Base-by-base conservation (phyloP, 2,329 filamentous ascomycete species). In the Cladobotryum mycophilum region DNA sequence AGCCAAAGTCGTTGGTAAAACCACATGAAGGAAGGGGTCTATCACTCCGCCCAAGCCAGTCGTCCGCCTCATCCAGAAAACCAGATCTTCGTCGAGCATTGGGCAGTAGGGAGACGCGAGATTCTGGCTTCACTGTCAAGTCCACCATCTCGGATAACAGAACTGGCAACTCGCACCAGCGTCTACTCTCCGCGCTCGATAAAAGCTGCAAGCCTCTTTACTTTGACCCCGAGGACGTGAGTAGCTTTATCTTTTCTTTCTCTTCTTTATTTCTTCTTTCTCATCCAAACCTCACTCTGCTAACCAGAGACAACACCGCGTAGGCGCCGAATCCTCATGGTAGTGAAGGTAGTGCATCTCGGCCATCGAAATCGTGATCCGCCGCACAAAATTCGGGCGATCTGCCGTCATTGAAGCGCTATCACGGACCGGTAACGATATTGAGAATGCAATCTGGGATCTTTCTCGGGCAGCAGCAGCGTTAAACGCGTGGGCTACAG, bases 71-170 rank as follows among this genome's bases (percentile, higher is more conserved):
- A 12, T 42, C 41, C 3, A n/a, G 18, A 14, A n/a, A 14, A 8
- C 41, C 41, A 5, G 41, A 42, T 42, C 41, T 42, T 42, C 18
- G 41, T 14, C 20, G 17, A 12, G 41, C 11, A 15, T 17, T 42
- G 17, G 41, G 18, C 25, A 15, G 18, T 15, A 42, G 25, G 12
- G n/a, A 25, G 41, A 42, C 6, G 18, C 41, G 20, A 25, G 12
- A 22, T 12, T 42, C 41, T 3, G 41, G 18, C 6, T 12, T 25
- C 17, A 14, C 41, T 25, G 25, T 42, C 41, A 42, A 42, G 18
- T 42, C 41, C 14, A 42, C 41, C 18, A 42, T 42, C 41, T 42
- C 41, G 25, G 41, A 42, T 25, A 42, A 42, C 18, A 42, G 41
- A n/a, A 42, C 41, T 22, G 41, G 41, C 9, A 25, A 22, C 18